phyloP scores from a whole-genome alignment of 345 rosid species.

The Tarenaya hassleriana region DNA sequence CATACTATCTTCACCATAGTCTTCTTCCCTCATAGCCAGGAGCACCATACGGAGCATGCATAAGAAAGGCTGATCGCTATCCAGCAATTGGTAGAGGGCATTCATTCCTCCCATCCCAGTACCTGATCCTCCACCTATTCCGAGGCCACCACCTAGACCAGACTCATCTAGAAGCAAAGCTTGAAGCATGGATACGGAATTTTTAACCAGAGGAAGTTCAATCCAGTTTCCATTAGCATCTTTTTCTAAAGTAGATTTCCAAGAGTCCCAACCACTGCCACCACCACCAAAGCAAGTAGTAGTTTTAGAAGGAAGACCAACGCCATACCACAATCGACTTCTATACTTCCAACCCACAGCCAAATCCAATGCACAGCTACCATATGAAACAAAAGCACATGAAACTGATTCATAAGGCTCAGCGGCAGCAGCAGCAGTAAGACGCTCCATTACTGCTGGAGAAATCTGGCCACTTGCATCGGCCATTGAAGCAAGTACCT shows the following conservation, averaged over 20 bases:
- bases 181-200: constrained; percentile 95
- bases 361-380: constrained; percentile 88
- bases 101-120: constrained; percentile 99
- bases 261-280: constrained; percentile 86
- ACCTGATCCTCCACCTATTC: constrained; percentile 99
- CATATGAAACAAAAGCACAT: constrained; percentile 97
- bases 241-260: constrained; percentile 81
- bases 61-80: constrained; percentile 97
- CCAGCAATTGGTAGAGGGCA: constrained; percentile 86
- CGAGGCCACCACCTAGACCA: constrained; percentile 99
- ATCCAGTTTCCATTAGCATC: constrained; percentile 95
- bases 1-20: constrained; percentile 65
- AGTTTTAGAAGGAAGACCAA: constrained; percentile 66
- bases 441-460: constrained; percentile 84
- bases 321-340: constrained; percentile 96
- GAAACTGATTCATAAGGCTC: constrained; percentile 97
- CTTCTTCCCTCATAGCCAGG: constrained; percentile 96
- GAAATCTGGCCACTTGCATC: constrained; percentile 95
- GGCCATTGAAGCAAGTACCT: constrained; percentile 99
- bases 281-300: constrained; percentile 77
- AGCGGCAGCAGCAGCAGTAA: constrained; percentile 93
- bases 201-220: constrained; percentile 88
- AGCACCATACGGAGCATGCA: constrained; percentile 99
- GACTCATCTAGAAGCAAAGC: constrained; percentile 91
- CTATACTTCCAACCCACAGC: constrained; percentile 98